Conservation (phyloP, 305 asterid species). For the Petunia hybrid region DNA sequence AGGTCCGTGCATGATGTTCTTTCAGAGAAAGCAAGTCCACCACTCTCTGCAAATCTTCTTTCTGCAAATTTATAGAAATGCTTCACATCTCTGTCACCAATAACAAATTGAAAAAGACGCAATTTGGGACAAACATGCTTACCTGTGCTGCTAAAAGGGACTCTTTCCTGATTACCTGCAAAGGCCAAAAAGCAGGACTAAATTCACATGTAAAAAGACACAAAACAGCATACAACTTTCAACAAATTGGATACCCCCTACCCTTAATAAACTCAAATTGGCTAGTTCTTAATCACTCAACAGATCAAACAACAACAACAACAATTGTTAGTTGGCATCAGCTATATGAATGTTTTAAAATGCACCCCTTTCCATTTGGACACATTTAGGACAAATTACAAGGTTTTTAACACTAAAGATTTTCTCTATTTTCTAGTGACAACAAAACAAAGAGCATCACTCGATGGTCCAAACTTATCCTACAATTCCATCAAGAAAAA, state of each 20-base stretch:
- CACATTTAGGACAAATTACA: background rate
- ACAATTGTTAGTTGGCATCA: background rate
- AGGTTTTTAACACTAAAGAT: background rate
- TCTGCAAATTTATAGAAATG: constrained; percentile 42
- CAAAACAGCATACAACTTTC: background rate
- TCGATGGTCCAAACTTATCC: background rate
- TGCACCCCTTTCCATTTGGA: background rate
- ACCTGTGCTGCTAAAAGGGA: constrained; percentile 75
- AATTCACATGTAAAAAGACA: background rate
- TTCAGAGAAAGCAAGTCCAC: constrained; percentile 61
- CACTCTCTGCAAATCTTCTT: constrained; percentile 55
- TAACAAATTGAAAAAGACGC: background rate
- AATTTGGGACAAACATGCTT: background rate
- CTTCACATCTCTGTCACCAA: background rate
- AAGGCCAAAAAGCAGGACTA: constrained; percentile 21
- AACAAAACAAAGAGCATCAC: background rate
- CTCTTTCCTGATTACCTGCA: constrained; percentile 64
- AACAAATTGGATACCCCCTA: background rate
- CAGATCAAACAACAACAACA: background rate
- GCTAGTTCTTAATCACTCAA: background rate
- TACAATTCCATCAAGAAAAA: background rate
- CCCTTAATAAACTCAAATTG: background rate
- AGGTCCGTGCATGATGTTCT: constrained; percentile 60
- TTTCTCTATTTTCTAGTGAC: background rate
- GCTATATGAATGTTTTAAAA: background rate